phyloP scores from a whole-genome alignment of 306 rosid genomes.

The Neltuma alba region DNA sequence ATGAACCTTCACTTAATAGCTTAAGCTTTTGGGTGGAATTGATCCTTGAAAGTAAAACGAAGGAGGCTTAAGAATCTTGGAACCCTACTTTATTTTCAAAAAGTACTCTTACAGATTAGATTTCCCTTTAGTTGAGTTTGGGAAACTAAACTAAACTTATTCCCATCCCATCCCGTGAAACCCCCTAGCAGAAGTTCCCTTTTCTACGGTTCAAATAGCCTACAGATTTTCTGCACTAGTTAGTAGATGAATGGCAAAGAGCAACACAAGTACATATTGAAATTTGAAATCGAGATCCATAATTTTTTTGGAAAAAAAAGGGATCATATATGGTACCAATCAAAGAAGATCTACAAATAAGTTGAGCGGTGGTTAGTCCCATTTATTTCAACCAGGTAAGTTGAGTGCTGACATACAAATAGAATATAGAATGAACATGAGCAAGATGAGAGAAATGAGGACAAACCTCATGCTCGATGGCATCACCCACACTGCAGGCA shows the following conservation, averaged over 20 bases:
- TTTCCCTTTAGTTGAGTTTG: neutral
- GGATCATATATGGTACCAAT: neutral
- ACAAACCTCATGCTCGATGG: slow-evolving; percentile 91
- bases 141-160: too few relatives aligned
- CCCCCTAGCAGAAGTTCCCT: too few relatives aligned
- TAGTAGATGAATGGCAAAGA: neutral
- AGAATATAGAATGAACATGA: slow-evolving; percentile 4
- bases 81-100: neutral
- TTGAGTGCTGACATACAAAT: slow-evolving; percentile 1
- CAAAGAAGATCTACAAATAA: neutral
- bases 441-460: slow-evolving; percentile 38
- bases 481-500: slow-evolving; percentile 74
- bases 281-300: slow-evolving; percentile 25
- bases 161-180: too few relatives aligned
- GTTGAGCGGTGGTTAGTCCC: neutral
- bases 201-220: neutral
- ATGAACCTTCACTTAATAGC: neutral
- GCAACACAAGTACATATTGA: slow-evolving; percentile 12
- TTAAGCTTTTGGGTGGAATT: neutral
- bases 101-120: neutral
- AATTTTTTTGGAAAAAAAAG: neutral
- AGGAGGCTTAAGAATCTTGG: neutral
- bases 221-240: neutral
- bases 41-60: neutral
- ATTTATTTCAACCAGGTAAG: slow-evolving; percentile 16